Conservation (phyloP, 495 filamentous ascomycete genomes). For the Penicillium egyptiacum region DNA sequence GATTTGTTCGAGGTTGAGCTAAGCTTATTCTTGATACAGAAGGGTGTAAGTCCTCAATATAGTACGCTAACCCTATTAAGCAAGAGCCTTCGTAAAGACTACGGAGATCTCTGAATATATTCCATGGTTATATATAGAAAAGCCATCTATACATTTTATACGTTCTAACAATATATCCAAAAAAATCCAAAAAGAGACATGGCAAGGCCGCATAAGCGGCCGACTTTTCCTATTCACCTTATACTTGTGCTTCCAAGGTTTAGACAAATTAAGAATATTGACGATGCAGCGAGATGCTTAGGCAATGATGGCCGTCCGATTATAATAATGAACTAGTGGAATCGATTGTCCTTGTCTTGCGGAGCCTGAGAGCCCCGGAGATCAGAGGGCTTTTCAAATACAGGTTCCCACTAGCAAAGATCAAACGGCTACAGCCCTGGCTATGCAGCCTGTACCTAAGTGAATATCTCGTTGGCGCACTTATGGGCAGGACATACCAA, state of each 20-base stretch:
- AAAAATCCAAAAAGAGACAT: too few species aligned
- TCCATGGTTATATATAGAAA: neutral
- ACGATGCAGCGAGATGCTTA: slow-evolving; percentile 29
- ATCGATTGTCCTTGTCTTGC: slow-evolving; percentile 24
- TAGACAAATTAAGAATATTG: neutral
- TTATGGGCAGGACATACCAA: slow-evolving; percentile 9
- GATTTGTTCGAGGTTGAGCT: too few species aligned
- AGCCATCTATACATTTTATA: too few species aligned
- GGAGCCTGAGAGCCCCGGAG: neutral
- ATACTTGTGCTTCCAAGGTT: too few species aligned
- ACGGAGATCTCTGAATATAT: neutral
- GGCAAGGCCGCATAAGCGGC: too few species aligned
- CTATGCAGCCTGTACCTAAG: neutral
- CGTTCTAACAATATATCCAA: too few species aligned
- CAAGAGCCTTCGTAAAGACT: slow-evolving; percentile 8
- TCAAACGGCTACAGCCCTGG: neutral
- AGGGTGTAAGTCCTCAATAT: neutral
- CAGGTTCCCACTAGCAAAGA: neutral
- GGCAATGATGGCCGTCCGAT: slow-evolving; percentile 14
- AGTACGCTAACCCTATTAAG: slow-evolving; percentile 1
- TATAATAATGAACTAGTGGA: slow-evolving; percentile 19
- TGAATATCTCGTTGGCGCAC: neutral
- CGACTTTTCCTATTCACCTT: too few species aligned
- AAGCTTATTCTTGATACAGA: too few species aligned
- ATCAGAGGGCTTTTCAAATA: neutral